These are phyloP conservation scores for Crinitomyces ghanaensis DNA, from an alignment of 805 yeast genomes.

Conservation along the genomic window DNA sequence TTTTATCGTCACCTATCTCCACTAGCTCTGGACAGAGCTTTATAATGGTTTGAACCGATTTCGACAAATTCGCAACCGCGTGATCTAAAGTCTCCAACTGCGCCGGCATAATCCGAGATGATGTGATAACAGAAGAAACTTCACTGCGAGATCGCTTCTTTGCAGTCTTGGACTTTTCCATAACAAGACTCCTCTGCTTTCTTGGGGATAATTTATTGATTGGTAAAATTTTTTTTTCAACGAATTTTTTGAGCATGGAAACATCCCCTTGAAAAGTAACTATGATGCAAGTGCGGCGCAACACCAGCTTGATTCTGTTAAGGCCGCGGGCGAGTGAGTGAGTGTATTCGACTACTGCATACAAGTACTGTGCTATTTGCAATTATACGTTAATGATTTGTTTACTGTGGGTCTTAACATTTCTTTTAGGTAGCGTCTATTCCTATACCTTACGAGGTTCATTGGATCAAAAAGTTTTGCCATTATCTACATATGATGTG, in stretches of 20 bases:
- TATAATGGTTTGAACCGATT: constrained; percentile 38
- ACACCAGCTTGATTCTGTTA: not conserved
- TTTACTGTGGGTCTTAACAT: constrained; percentile 2
- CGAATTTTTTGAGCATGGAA: no score
- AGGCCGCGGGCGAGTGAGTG: not conserved
- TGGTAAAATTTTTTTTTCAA: no score
- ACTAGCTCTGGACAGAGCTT: constrained; percentile 44
- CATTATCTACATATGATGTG: constrained; percentile 9
- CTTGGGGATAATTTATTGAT: no score
- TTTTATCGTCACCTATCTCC: constrained; percentile 27
- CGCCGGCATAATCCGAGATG: constrained; percentile 1
- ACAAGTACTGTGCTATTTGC: not conserved
- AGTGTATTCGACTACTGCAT: not conserved
- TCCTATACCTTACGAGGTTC: constrained; percentile 13
- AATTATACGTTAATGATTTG: not conserved
- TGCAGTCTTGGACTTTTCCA: no score
- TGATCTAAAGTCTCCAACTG: constrained; percentile 33
- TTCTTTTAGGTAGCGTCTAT: not conserved
- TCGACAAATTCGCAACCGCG: constrained; percentile 41
- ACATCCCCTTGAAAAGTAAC: no score
- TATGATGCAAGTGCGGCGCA: not conserved
- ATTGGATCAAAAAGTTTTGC: constrained; percentile 7
- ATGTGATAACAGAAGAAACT: not conserved
- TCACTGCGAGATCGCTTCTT: no score
- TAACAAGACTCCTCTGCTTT: no score